Evolutionary conservation across 176 grass and related monocot genomes (phyloP), one percentile per base, ranked within the genome.

Genomic region (Tuctoria greenei): DNA sequence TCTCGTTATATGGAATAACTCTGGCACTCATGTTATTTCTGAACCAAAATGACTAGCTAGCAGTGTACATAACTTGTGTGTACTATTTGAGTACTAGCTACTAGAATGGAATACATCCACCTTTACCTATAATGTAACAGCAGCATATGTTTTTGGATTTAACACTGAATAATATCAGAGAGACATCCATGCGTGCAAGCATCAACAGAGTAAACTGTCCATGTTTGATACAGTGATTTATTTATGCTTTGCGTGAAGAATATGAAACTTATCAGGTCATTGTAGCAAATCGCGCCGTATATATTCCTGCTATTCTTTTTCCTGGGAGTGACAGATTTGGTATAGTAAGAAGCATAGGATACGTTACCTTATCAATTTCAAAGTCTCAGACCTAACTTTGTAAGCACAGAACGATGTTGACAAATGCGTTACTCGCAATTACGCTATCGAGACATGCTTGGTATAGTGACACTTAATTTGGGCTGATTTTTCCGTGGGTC

Each of bases 211-310:
- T 12, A 66, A 18, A 58, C 42, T 56, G 24, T 64, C 58, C 11
- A 63, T 20, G 11, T 7, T 31, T 40, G 7, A 52, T 56, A 15
- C 7, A 6, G 45, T 52, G 61, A 54, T 65, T 2, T 16, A 61
- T 15, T 42, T 43, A 44, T 78, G 37, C 45, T 37, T 64, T 36
- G 56, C 45, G 66, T 64, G 74, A 56, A 52, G 57, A 84, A 64
- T 64, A 67, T 57, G 3, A 31, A 31, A 31, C 31, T 31, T 31
- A 31, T 31, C 31, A 28, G 20, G 61, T 21, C 15, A 18, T 20
- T 36, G 37, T 42, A 71, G 16, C 16, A 0, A 49, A 64, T 45
- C 6, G 42, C 3, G 2, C 1, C 17, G 58, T 25, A 57, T 38
- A 58, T 79, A 40, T 83, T 69, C 65, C 4, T 23, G 56, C 44